phyloP scores from a whole-genome alignment of 805 yeast species.

The Pichia membranifaciens region DNA sequence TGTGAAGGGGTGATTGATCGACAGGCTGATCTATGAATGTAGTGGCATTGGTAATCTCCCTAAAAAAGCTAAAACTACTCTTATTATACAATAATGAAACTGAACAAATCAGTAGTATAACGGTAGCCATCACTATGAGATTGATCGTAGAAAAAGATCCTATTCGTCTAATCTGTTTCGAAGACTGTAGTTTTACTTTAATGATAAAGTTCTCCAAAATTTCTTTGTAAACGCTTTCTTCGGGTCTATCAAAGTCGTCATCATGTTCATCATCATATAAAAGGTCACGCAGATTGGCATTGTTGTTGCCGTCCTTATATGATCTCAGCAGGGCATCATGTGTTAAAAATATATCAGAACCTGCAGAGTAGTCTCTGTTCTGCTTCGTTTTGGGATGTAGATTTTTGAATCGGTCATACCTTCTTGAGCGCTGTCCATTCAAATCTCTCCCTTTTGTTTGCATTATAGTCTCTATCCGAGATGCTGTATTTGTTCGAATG shows the following conservation, averaged over 20 bases:
- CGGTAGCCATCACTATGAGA: neutral
- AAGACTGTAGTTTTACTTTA: neutral
- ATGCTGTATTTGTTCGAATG: no score
- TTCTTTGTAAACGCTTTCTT: conserved; percentile 8
- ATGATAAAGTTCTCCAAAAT: neutral
- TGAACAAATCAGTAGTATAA: neutral
- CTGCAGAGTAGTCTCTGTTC: neutral
- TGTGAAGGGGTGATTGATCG: conserved; percentile 10
- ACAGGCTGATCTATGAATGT: conserved; percentile 2
- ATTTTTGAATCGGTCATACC: neutral
- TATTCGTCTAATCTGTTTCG: neutral
- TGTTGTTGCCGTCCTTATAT: neutral
- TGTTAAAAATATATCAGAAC: neutral
- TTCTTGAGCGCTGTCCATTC: neutral
- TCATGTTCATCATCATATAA: conserved; percentile 1
- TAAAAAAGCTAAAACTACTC: neutral
- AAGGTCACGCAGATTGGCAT: neutral
- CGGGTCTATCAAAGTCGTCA: conserved; percentile 1
- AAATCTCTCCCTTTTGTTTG: no score
- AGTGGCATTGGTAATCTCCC: neutral
- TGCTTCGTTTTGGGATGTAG: neutral
- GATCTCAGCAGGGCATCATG: neutral
- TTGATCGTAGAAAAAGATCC: neutral
- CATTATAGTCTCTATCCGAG: neutral
- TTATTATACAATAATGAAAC: neutral